These are phyloP conservation scores for Phtheirospermum japonicum DNA, from an alignment of 257 asterid genomes.

Conservation along the genomic window DNA sequence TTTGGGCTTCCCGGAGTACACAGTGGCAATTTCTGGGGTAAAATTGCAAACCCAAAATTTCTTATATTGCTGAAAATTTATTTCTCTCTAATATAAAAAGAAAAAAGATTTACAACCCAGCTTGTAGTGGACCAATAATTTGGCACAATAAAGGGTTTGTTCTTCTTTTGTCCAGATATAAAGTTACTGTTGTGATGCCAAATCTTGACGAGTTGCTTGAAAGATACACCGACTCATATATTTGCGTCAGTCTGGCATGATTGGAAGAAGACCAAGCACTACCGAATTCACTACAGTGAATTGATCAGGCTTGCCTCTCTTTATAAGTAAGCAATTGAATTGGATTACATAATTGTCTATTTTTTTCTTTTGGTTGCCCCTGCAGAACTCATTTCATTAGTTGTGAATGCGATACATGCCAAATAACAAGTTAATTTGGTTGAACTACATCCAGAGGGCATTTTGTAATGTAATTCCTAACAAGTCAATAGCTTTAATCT, in stretches of 20 bases:
- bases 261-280: constrained; percentile 80
- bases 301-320: constrained; percentile 84
- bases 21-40: too few species aligned
- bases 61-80: too few species aligned
- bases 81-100: too few species aligned
- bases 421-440: constrained; percentile 2
- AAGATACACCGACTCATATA: constrained; percentile 77
- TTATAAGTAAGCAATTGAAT: constrained; percentile 64
- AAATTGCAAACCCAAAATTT: too few species aligned
- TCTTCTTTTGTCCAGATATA: constrained; percentile 48
- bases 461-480: constrained; percentile 6
- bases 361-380: neutral
- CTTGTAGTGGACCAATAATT: too few species aligned
- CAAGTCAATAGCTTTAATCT: neutral
- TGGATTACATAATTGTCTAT: constrained; percentile 4
- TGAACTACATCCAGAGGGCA: neutral
- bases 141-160: constrained; percentile 19
- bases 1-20: too few species aligned
- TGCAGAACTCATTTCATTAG: neutral
- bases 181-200: constrained; percentile 92
- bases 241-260: constrained; percentile 91
- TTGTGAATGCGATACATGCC: constrained; percentile 9
- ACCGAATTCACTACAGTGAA: constrained; percentile 86
- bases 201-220: constrained; percentile 88
- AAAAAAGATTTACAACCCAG: too few species aligned